A percentile compares a stretch with the other conserved stretches of the same genome.
Evolutionary conservation across 2,329 filamentous ascomycete genomes (phyloP).

Genomic region (Lasiodiplodia sp.): DNA sequence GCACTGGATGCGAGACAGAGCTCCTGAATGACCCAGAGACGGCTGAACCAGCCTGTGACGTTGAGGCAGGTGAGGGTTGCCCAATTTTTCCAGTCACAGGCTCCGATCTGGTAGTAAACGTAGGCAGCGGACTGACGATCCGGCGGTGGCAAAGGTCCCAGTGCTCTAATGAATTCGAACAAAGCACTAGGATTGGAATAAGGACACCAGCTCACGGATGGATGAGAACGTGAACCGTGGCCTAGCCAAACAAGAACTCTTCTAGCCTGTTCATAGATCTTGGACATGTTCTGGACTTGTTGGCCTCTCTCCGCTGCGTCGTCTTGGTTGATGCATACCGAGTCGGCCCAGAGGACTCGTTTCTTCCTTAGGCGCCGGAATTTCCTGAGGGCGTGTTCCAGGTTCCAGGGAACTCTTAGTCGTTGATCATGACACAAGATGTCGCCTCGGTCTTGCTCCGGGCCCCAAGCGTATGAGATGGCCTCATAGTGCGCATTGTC

Average conservation of each 20-base stretch:
- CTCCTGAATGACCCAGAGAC: constrained; percentile 17
- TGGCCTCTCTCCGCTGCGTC: constrained; percentile 21
- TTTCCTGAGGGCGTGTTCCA: constrained; percentile 4
- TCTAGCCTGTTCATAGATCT: constrained; percentile 11
- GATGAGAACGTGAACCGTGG: too few species aligned
- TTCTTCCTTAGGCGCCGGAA: constrained; percentile 11
- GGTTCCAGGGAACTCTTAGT: constrained; percentile 4
- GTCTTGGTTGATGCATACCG: constrained; percentile 31
- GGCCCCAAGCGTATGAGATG: constrained; percentile 32
- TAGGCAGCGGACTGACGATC: not conserved
- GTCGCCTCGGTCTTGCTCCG: not conserved
- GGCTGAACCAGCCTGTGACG: not conserved
- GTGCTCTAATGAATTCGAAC: not conserved
- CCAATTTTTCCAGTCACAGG: fast-evolving
- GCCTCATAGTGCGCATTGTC: constrained; percentile 26
- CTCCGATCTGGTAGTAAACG: not conserved
- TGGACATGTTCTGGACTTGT: constrained; percentile 31
- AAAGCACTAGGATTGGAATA: too few species aligned
- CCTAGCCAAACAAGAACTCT: constrained; percentile 28
- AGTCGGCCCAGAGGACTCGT: constrained; percentile 32
- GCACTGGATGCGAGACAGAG: not conserved
- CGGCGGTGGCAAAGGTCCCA: not conserved
- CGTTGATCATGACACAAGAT: constrained; percentile 23
- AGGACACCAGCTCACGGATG: not conserved
- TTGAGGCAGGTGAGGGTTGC: too few species aligned